Evolutionary conservation across 2,329 filamentous ascomycete genomes (phyloP).

Genomic region (Aspergillus hortae): DNA sequence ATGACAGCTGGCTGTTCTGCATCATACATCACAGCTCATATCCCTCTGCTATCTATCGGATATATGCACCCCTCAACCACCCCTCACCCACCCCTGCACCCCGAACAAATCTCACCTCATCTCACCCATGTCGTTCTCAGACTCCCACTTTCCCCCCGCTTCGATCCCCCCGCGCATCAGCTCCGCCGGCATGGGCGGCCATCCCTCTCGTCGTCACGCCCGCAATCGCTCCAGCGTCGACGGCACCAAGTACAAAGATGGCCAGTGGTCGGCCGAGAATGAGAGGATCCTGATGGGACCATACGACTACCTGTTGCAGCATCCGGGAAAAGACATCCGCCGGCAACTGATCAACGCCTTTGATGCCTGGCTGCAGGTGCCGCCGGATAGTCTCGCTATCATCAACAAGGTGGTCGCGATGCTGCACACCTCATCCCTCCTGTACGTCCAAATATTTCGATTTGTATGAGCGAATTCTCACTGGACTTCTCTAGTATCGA

Average conservation of each 20-base stretch:
- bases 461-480: neutral
- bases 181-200: conserved; percentile 53
- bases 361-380: conserved; percentile 44
- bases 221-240: conserved; percentile 38
- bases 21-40: neutral
- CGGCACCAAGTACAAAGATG: conserved; percentile 37
- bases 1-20: neutral
- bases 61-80: neutral
- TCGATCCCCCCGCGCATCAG: conserved; percentile 71
- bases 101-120: neutral
- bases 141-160: conserved; percentile 53
- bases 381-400: conserved; percentile 35
- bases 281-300: conserved; percentile 43
- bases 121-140: conserved; percentile 13
- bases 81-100: neutral
- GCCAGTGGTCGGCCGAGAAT: conserved; percentile 36
- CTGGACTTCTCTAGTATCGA: conserved; percentile 36
- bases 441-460: conserved; percentile 28
- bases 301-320: conserved; percentile 43
- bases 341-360: conserved; percentile 44
- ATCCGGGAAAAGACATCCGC: conserved; percentile 46
- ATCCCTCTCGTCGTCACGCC: conserved; percentile 20
- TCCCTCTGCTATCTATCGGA: no score
- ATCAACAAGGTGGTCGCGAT: conserved; percentile 44
- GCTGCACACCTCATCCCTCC: conserved; percentile 45